Conservation (phyloP, 345 rosid genomes). For the Excoecaria agallocha region DNA sequence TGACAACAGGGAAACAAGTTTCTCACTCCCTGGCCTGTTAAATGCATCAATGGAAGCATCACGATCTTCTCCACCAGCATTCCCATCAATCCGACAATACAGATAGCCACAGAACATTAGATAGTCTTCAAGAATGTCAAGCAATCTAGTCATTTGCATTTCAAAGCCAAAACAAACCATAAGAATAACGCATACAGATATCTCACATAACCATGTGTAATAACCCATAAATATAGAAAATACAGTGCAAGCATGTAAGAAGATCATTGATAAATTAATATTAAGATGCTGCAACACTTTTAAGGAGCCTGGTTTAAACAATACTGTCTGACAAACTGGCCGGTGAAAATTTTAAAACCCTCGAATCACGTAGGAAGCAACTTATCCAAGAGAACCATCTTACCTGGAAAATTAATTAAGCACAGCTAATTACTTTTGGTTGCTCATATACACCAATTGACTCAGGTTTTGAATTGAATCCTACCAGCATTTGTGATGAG, state of each 20-base stretch:
- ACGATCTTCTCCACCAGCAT: slow-evolving; percentile 99
- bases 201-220: not conserved
- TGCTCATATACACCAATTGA: slow-evolving; percentile 3
- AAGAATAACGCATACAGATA: slow-evolving; percentile 5
- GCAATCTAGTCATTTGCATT: slow-evolving; percentile 90
- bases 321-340: slow-evolving; percentile 35
- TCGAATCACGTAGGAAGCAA: slow-evolving; percentile 94
- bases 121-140: slow-evolving; percentile 98
- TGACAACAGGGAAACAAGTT: slow-evolving; percentile 88
- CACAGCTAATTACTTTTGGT: not conserved
- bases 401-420: slow-evolving; percentile 49
- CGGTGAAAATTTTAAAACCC: slow-evolving; percentile 97
- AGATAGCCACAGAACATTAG: slow-evolving; percentile 82
- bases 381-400: slow-evolving; percentile 97
- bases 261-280: not conserved
- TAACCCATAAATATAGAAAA: not conserved
- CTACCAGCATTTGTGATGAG: slow-evolving; percentile 88
- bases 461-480: slow-evolving; percentile 3
- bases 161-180: slow-evolving; percentile 14
- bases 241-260: not conserved
- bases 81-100: slow-evolving; percentile 99
- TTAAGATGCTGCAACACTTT: not conserved
- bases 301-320: not conserved
- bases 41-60: slow-evolving; percentile 96
- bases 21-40: slow-evolving; percentile 97